Conservation (phyloP, 805 yeast species). For the Candida ovalis region DNA sequence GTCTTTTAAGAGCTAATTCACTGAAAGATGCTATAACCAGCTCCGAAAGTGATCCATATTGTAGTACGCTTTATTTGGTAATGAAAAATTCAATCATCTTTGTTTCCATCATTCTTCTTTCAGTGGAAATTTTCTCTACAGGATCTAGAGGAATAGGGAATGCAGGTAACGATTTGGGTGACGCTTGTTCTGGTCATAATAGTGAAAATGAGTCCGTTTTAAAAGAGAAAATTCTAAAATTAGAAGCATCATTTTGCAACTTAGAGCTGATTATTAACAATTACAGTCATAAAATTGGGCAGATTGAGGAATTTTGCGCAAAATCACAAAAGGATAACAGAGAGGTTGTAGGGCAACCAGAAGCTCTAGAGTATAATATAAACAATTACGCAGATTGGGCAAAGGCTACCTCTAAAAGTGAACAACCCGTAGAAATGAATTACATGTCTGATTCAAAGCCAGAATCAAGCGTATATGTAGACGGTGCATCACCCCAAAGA, state of each 20-base stretch:
- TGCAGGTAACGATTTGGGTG: neutral
- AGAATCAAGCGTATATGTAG: no score
- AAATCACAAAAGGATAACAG: neutral
- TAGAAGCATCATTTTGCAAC: slow-evolving; percentile 15
- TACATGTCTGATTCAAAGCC: no score
- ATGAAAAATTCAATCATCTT: neutral
- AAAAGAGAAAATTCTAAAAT: slow-evolving; percentile 15
- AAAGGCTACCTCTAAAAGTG: neutral
- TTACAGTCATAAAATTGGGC: neutral
- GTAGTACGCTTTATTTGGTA: neutral
- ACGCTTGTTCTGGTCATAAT: neutral
- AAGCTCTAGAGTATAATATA: neutral
- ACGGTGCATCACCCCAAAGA: neutral
- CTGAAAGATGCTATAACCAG: neutral
- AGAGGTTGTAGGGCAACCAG: neutral
- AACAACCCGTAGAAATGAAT: no score
- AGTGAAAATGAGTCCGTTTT: slow-evolving; percentile 11
- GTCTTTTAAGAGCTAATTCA: slow-evolving; percentile 10
- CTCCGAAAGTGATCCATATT: neutral
- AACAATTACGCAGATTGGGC: neutral
- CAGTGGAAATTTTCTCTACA: neutral
- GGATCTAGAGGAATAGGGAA: neutral
- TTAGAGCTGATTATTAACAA: slow-evolving; percentile 14
- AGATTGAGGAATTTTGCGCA: neutral
- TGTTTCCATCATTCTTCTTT: neutral